phyloP scores from a whole-genome alignment of 179 eudicot species.

The Gypsophila paniculata region DNA sequence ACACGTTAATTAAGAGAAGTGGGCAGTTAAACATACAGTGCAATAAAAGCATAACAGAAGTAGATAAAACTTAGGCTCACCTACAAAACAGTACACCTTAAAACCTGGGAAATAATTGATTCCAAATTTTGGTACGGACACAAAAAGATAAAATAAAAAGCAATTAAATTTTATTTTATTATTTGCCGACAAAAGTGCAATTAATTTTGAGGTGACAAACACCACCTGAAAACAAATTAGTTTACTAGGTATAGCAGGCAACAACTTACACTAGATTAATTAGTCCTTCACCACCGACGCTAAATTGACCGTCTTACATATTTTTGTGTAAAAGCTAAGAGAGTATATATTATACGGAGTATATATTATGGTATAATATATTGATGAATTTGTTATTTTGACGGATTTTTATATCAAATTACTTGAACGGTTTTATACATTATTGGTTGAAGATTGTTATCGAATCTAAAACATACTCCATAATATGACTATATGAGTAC shows the following conservation, averaged over 20 bases:
- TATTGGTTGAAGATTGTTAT: too few relatives aligned
- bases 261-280: too few relatives aligned
- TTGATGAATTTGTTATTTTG: too few relatives aligned
- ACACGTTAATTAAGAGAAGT: background rate
- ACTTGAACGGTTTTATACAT: too few relatives aligned
- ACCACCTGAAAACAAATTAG: background rate
- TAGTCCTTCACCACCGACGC: background rate
- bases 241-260: background rate
- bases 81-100: background rate
- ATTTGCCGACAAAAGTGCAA: background rate
- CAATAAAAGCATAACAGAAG: background rate
- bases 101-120: background rate
- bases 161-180: background rate
- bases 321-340: too few relatives aligned
- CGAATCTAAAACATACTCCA: too few relatives aligned
- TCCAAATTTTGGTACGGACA: too few relatives aligned
- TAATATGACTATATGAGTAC: too few relatives aligned
- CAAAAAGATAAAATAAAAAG: too few relatives aligned
- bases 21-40: background rate
- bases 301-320: background rate
- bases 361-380: too few relatives aligned
- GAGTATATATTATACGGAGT: too few relatives aligned
- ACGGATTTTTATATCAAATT: too few relatives aligned
- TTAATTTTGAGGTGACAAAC: background rate
- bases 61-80: background rate